Conservation (phyloP, 1,284 basidiomycete genomes). For the Boletus subluridellus region DNA sequence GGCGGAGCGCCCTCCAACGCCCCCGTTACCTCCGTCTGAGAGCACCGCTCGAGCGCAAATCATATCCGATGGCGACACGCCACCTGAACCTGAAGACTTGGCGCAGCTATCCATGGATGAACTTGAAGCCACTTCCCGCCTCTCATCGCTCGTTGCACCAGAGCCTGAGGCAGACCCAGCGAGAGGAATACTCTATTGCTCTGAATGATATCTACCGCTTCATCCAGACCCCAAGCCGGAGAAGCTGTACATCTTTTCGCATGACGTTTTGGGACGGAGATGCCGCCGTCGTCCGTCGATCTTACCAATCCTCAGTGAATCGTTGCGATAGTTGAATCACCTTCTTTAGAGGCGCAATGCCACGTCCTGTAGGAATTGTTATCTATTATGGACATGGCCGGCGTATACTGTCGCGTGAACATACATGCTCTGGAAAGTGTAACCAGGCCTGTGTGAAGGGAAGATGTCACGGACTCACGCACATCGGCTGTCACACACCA, state of each 20-base stretch:
- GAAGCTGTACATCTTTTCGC: constrained; percentile 89
- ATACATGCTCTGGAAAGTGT: no score
- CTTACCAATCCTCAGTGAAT: no score
- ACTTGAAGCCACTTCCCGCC: constrained; percentile 24
- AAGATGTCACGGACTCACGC: no score
- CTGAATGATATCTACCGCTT: constrained; percentile 85
- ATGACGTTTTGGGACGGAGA: constrained; percentile 73
- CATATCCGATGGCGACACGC: background rate
- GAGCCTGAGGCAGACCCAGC: constrained; percentile 29
- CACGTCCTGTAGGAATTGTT: no score
- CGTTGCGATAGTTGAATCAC: constrained; percentile 12
- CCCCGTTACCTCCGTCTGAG: background rate
- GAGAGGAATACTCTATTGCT: constrained; percentile 59
- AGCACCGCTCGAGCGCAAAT: background rate
- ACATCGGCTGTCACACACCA: no score
- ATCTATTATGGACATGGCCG: no score
- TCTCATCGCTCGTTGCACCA: constrained; percentile 17
- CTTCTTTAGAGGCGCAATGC: no score
- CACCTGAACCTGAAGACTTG: background rate
- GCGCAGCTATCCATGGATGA: constrained; percentile 12
- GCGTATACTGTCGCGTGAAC: no score
- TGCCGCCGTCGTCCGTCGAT: constrained; percentile 40
- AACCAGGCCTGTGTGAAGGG: no score
- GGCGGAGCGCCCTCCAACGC: background rate
- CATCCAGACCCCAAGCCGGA: constrained; percentile 90